A percentile compares a stretch with the other conserved stretches of the same genome.
Evolutionary conservation across 2,329 filamentous ascomycete species (phyloP).

Genomic region (Pyricularia grisea): DNA sequence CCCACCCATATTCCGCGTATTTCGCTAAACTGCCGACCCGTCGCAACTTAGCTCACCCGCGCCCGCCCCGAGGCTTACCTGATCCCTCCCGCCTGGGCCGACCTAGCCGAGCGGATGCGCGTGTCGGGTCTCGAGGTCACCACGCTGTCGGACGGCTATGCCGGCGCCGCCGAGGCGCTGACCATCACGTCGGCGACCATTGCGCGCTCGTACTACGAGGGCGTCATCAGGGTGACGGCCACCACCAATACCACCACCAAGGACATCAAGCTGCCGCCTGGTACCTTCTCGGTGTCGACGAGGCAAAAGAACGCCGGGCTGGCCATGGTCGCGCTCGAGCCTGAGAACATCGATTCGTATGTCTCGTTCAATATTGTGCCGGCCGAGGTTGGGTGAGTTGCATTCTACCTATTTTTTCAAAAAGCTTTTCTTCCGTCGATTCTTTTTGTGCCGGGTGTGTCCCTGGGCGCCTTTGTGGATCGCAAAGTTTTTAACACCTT

Average conservation of each 20-base stretch:
- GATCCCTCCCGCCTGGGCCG: neutral
- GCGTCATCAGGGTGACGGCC: neutral
- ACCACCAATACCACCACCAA: neutral
- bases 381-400: neutral
- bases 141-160: neutral
- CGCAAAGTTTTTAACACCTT: neutral
- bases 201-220: constrained; percentile 1
- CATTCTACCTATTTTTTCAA: neutral
- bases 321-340: constrained; percentile 1
- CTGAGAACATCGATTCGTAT: neutral
- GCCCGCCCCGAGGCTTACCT: constrained; percentile 1
- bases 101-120: neutral
- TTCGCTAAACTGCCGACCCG: neutral
- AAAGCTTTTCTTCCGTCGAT: neutral
- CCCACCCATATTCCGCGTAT: neutral
- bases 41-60: neutral
- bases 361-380: constrained; percentile 2
- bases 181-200: neutral
- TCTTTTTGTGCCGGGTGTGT: neutral
- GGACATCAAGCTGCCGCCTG: neutral
- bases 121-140: neutral
- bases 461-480: neutral
- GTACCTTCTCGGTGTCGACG: neutral
- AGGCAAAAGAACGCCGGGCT: constrained; percentile 1
- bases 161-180: constrained; percentile 1